Percentiles rank a stretch among this genome's conserved stretches.
phyloP scores from a whole-genome alignment of 176 grass and related monocot species.

The Alopecurus myosuroides region DNA sequence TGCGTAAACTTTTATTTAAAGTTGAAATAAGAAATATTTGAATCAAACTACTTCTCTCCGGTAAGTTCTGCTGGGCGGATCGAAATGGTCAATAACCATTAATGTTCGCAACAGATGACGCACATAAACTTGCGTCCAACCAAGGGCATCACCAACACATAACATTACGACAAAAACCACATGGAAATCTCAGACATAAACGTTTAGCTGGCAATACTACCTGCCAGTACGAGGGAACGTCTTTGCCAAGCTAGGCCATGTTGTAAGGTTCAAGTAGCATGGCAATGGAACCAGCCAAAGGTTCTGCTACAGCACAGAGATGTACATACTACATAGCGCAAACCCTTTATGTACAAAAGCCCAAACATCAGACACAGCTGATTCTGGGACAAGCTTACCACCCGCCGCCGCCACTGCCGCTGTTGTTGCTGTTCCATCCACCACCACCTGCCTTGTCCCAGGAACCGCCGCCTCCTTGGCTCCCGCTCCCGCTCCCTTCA shows the following conservation, averaged over 20 bases:
- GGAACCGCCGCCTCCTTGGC: constrained; percentile 27
- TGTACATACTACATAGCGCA: not conserved
- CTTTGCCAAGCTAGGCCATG: not conserved
- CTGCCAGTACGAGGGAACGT: not conserved
- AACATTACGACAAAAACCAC: not conserved
- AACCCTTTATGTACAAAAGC: constrained; percentile 13
- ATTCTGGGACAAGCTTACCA: constrained; percentile 28
- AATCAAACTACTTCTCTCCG: no score
- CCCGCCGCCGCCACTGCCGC: not conserved
- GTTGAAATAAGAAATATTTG: no score
- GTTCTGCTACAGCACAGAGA: not conserved
- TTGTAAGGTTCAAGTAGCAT: not conserved
- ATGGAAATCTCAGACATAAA: not conserved
- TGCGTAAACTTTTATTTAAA: not conserved
- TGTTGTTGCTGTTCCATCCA: constrained; percentile 23
- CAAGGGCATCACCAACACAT: not conserved
- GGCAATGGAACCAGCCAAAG: not conserved
- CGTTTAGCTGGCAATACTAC: not conserved
- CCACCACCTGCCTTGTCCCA: constrained; percentile 30
- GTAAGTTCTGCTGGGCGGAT: not conserved
- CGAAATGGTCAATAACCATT: not conserved
- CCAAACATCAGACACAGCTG: not conserved
- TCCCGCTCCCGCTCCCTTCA: not conserved
- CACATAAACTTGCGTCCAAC: not conserved
- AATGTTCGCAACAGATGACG: not conserved